Base-by-base conservation (phyloP, 1,139 yeast genomes). In the Zygosaccharomyces pseudobailii region DNA sequence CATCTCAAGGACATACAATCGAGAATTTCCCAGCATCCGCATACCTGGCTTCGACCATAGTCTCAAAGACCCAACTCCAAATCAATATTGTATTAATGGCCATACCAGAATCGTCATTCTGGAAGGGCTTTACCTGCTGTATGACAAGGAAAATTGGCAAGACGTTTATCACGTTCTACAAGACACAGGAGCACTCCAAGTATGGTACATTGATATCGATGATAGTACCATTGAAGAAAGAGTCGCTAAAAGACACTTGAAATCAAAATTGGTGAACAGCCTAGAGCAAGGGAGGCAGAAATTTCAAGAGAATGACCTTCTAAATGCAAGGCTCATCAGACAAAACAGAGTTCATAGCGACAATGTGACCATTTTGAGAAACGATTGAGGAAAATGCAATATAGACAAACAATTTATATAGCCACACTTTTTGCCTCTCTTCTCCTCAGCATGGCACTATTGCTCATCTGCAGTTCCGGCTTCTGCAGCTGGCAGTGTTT, bases 31-130 rank as follows among this genome's bases (percentile, higher is more conserved):
- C 0, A 58, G 61, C 30, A 63, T 80, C 3, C 53, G 49, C 24
- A 79, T 81, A 3, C 96, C 97, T 0, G 83, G 87, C 25, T 90
- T 88, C 62, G 88, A 84, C 62, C 97, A 90, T 63, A 65, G 71
- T 5, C 55, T 73, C 40, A 82, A 82, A 55, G 89, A 84, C 57
- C 90, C 90, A 0, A 68, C 69, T 3, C 78, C 73, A 27, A 68
- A 72, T 42, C 79, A 73, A 22, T 71, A 76, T 19, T 54, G 51
- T 5, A 71, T 83, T 3, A 62, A 60, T 3, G 64, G 72, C 0
- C 67, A 66, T 4, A 69, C 77, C 0, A 65, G 76, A 45, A 70
- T 83, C 1, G 63, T 83, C 3, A 71, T 84, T 2, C 57, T 82
- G 30, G 90, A 84, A 59, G 90, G 92, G 0, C 69, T 81, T 47